phyloP scores from a whole-genome alignment of 805 yeast genomes.

The Yarrowia hollandica region DNA sequence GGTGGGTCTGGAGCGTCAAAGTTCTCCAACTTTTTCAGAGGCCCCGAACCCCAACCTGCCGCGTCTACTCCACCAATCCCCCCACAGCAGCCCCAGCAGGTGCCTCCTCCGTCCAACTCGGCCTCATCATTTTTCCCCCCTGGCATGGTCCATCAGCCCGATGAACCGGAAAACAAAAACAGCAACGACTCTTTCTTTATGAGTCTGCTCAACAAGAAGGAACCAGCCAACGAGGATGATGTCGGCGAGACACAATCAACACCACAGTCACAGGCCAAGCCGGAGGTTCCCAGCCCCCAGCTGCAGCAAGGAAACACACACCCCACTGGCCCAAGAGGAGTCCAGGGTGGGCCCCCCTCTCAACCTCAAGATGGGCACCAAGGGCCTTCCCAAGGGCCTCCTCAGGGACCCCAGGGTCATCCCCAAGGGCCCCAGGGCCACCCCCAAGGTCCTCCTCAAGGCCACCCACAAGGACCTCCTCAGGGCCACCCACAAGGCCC shows the following conservation, averaged over 20 bases:
- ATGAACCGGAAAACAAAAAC: slow-evolving; percentile 25
- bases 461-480: slow-evolving; percentile 13
- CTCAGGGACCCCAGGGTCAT: slow-evolving; percentile 3
- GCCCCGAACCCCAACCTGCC: slow-evolving; percentile 15
- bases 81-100: slow-evolving; percentile 17
- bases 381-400: not conserved
- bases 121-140: slow-evolving; percentile 8
- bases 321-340: slow-evolving; percentile 6
- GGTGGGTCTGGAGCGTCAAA: slow-evolving; percentile 24
- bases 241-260: not conserved
- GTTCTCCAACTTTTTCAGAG: slow-evolving; percentile 29
- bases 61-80: not conserved
- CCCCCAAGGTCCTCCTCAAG: slow-evolving; percentile 6
- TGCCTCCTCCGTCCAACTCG: not conserved
- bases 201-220: slow-evolving; percentile 27
- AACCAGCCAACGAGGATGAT: slow-evolving; percentile 1
- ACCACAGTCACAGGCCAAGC: slow-evolving; percentile 6
- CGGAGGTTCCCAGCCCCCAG: slow-evolving; percentile 8
- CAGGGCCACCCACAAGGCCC: not conserved
- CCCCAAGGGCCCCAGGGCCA: not conserved
- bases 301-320: slow-evolving; percentile 3
- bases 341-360: not conserved
- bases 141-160: slow-evolving; percentile 8
- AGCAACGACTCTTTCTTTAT: slow-evolving; percentile 30
- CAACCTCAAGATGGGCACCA: not conserved